Percentiles rank a stretch among this genome's conserved stretches.
Conservation (phyloP, 352 stramenopile genomes). For the Phytophthora idaei region DNA sequence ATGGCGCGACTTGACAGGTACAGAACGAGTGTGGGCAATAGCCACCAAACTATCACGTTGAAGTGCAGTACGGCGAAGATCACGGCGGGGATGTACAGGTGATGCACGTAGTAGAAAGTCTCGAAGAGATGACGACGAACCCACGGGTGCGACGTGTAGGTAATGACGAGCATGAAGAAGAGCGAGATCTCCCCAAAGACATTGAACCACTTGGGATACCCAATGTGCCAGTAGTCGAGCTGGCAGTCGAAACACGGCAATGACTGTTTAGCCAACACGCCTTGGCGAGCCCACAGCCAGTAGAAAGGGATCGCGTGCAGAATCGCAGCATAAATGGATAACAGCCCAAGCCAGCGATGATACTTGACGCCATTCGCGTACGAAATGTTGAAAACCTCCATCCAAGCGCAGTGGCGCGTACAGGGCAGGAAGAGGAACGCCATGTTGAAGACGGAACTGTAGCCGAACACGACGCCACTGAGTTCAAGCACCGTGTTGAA, state of each 20-base stretch:
- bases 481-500: constrained; percentile 58
- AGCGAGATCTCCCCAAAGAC: constrained; percentile 65
- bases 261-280: constrained; percentile 37
- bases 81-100: constrained; percentile 56
- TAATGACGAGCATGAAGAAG: constrained; percentile 45
- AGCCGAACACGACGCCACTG: constrained; percentile 47
- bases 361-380: constrained; percentile 71
- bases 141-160: constrained; percentile 52
- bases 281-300: constrained; percentile 46
- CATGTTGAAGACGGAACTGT: constrained; percentile 66
- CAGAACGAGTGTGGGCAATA: constrained; percentile 57
- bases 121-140: constrained; percentile 55
- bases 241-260: constrained; percentile 63
- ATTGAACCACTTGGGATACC: constrained; percentile 64
- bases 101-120: constrained; percentile 66
- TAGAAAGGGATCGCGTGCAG: constrained; percentile 55
- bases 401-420: constrained; percentile 68
- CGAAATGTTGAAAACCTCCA: constrained; percentile 67
- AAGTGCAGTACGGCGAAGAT: constrained; percentile 61
- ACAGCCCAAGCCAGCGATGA: constrained; percentile 60
- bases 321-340: constrained; percentile 43
- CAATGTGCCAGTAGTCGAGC: constrained; percentile 42
- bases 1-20: constrained; percentile 56
- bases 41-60: constrained; percentile 51
- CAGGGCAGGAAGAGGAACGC: constrained; percentile 66